phyloP scores from a whole-genome alignment of 139 green algal genomes.

The Microglena sp. region DNA sequence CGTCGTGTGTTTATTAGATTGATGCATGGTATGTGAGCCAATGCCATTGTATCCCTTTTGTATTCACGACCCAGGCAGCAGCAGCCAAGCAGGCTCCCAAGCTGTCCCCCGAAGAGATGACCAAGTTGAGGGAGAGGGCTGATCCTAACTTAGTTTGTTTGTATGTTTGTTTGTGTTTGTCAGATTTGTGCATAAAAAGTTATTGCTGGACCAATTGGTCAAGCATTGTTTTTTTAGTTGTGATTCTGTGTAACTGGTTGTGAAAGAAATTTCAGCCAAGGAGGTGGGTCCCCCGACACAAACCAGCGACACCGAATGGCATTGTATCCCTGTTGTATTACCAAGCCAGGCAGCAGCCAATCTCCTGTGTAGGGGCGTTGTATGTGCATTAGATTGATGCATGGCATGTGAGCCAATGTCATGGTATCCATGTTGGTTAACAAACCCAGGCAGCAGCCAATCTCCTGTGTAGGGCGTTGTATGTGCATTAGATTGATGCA shows the following conservation, averaged over 20 bases:
- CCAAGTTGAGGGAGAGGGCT: slow-evolving; percentile 38
- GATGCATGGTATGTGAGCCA: neutral
- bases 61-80: neutral
- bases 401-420: neutral
- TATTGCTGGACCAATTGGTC: no score
- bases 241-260: no score
- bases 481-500: no score
- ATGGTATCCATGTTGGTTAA: neutral
- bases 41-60: neutral
- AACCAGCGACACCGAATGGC: no score
- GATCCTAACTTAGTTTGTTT: slow-evolving; percentile 52
- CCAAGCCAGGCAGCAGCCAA: no score
- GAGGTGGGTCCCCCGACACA: no score
- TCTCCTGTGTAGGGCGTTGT: neutral
- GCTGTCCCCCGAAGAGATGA: slow-evolving; percentile 41
- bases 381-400: neutral
- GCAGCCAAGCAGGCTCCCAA: neutral
- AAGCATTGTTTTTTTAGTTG: no score
- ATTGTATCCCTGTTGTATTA: no score
- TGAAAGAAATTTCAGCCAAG: no score
- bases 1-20: neutral
- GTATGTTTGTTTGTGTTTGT: no score
- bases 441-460: neutral
- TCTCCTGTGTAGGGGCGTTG: neutral
- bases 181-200: no score